A percentile compares a stretch with the other conserved stretches of the same genome.
Conservation (phyloP, 108 stramenopile species). For the Fistulifera pelliculosa region DNA sequence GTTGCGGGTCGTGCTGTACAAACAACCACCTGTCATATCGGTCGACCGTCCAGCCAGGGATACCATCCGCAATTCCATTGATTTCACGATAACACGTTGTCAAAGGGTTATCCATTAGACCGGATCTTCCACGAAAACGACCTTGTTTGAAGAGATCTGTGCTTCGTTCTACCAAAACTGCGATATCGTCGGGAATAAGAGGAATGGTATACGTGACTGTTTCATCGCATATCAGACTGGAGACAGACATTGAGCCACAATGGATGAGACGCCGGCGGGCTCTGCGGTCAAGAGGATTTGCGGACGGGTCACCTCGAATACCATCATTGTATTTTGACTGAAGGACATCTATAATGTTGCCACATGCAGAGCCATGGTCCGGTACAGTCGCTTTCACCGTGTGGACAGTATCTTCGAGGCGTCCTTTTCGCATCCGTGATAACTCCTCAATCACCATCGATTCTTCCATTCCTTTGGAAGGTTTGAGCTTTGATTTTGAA, state of each 20-base stretch:
- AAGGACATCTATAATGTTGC: constrained; percentile 36
- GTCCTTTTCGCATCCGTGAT: constrained; percentile 40
- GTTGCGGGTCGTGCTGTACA: constrained; percentile 54
- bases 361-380: constrained; percentile 44
- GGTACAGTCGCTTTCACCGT: constrained; percentile 41
- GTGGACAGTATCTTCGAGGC: constrained; percentile 54
- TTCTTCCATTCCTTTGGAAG: constrained; percentile 10
- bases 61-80: constrained; percentile 77
- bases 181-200: constrained; percentile 58
- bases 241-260: constrained; percentile 53
- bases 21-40: constrained; percentile 71
- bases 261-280: constrained; percentile 63
- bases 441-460: constrained; percentile 23
- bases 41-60: constrained; percentile 78
- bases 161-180: constrained; percentile 44
- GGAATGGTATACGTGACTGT: constrained; percentile 22
- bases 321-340: constrained; percentile 62
- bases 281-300: constrained; percentile 66
- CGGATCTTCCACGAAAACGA: constrained; percentile 55
- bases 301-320: constrained; percentile 58
- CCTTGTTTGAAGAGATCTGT: constrained; percentile 46
- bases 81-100: constrained; percentile 75
- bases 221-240: constrained; percentile 48
- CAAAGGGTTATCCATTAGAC: constrained; percentile 33
- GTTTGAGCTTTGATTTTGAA: constrained; percentile 10